Conservation (phyloP, 352 stramenopile genomes). For the Phytophthora palmivora region DNA sequence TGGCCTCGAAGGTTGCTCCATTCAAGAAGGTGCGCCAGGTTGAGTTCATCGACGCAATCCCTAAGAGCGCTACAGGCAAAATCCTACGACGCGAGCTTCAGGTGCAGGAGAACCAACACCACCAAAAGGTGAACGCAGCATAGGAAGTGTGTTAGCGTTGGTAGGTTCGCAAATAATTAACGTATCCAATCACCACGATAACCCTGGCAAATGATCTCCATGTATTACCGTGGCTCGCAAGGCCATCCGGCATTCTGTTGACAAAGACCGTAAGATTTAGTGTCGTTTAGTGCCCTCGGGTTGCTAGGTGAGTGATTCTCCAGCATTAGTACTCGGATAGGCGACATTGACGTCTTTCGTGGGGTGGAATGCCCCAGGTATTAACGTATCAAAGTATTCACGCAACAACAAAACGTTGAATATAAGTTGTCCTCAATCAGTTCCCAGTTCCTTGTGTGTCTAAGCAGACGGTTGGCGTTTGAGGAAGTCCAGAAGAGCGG, state of each 20-base stretch:
- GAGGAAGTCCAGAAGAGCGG: constrained; percentile 35
- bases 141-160: constrained; percentile 9
- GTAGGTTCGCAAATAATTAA: constrained; percentile 19
- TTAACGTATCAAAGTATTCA: constrained; percentile 6
- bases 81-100: constrained; percentile 90
- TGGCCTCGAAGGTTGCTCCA: constrained; percentile 78
- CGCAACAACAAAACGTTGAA: constrained; percentile 2
- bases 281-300: no score
- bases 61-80: constrained; percentile 91
- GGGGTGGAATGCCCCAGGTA: no score
- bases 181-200: no score
- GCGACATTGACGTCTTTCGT: no score
- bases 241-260: no score
- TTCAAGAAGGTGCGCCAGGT: constrained; percentile 92
- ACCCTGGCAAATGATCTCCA: no score
- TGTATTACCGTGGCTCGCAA: no score
- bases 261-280: no score
- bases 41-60: constrained; percentile 85
- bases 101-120: constrained; percentile 43
- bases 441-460: no score
- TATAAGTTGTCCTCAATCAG: no score
- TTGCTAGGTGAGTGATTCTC: no score
- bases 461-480: constrained; percentile 18
- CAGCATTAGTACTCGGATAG: no score
- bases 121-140: constrained; percentile 22